phyloP scores from a whole-genome alignment of 2,329 filamentous ascomycete species.

The Fusarium incarnatum region DNA sequence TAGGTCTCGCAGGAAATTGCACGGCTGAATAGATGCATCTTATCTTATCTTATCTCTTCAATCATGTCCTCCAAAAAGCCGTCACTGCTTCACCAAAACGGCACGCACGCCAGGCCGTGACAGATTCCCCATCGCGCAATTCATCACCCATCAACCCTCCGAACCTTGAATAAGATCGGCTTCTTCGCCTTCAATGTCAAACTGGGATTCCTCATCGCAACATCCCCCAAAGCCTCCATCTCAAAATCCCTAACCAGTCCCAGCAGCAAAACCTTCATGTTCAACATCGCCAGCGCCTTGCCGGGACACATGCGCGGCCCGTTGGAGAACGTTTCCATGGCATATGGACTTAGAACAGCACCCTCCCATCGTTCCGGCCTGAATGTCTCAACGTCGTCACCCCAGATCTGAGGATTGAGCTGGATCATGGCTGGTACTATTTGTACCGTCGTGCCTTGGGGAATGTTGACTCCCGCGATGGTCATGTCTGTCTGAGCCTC shows the following conservation, averaged over 20 bases:
- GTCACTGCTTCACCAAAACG: too few species aligned
- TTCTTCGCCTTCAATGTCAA: conserved; percentile 9
- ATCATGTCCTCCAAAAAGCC: neutral
- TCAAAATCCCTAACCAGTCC: conserved; percentile 15
- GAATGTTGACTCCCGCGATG: neutral
- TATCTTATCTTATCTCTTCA: too few species aligned
- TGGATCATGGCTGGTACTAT: conserved; percentile 21
- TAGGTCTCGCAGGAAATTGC: neutral
- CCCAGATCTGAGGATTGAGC: conserved; percentile 27
- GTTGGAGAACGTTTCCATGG: conserved; percentile 13
- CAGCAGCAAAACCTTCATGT: conserved; percentile 21
- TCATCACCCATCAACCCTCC: neutral
- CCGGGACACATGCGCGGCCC: conserved; percentile 30
- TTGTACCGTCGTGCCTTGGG: conserved; percentile 23
- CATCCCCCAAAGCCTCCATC: neutral
- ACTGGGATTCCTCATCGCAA: conserved; percentile 18
- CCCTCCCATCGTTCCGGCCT: conserved; percentile 18
- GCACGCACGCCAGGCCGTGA: neutral
- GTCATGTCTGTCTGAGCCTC: conserved; percentile 7
- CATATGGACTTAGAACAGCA: conserved; percentile 6
- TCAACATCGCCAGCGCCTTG: conserved; percentile 19
- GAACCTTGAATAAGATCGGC: neutral
- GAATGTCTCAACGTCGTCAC: neutral
- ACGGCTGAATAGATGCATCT: too few species aligned
- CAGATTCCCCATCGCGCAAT: neutral